Evolutionary conservation across 1,284 basidiomycete species (phyloP).

Genomic region (Wolfiporia cocos): DNA sequence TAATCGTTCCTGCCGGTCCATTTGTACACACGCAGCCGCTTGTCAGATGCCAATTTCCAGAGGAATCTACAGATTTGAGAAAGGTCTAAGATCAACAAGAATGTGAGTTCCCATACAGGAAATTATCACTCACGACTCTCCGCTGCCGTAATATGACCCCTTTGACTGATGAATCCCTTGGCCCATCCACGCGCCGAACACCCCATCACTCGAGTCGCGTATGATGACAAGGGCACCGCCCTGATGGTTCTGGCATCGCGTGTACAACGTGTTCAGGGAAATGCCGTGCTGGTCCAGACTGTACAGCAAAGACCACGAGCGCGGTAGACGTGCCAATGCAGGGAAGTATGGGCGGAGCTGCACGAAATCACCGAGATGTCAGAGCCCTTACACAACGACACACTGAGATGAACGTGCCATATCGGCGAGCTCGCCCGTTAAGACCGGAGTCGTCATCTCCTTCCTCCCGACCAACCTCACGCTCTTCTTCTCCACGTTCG

Average conservation of each 20-base stretch:
- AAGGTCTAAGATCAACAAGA: too few species aligned
- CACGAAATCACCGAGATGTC: background rate
- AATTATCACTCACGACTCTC: conserved; percentile 72
- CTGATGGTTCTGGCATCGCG: conserved; percentile 43
- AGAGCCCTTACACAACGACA: too few species aligned
- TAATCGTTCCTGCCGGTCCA: conserved; percentile 94
- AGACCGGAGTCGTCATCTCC: conserved; percentile 48
- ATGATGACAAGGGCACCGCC: conserved; percentile 52
- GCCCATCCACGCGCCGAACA: conserved; percentile 81
- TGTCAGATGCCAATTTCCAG: conserved; percentile 48
- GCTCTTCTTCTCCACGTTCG: conserved; percentile 28
- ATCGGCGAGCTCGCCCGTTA: conserved; percentile 51
- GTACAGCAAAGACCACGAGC: conserved; percentile 85
- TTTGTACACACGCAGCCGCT: conserved; percentile 58
- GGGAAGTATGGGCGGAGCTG: conserved; percentile 76
- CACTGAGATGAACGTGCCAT: too few species aligned
- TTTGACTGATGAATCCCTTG: conserved; percentile 59
- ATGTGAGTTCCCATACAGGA: too few species aligned
- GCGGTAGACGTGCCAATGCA: conserved; percentile 72
- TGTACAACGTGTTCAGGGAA: conserved; percentile 84
- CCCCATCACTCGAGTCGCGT: conserved; percentile 50
- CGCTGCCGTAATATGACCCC: conserved; percentile 77
- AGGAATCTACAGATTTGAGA: conserved; percentile 77
- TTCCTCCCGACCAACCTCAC: conserved; percentile 37
- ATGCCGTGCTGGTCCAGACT: conserved; percentile 95